phyloP scores from a whole-genome alignment of 2,329 filamentous ascomycete species.

The Graphiopsis chlorocephala region DNA sequence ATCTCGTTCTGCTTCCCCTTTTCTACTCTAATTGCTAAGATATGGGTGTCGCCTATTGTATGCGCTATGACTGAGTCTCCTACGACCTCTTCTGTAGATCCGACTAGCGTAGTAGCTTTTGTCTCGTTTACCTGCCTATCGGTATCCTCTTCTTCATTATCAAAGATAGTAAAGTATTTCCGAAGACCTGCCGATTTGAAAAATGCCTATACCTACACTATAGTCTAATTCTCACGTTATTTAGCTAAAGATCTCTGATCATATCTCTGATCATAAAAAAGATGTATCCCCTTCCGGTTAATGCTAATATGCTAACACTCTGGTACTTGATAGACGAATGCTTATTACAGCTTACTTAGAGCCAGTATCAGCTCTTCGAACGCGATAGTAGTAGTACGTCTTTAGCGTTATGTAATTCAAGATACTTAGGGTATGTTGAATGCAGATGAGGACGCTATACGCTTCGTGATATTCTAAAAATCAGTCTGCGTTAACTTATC shows the following conservation, averaged over 20 bases:
- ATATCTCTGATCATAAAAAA: background rate
- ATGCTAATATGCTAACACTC: background rate
- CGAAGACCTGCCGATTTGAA: background rate
- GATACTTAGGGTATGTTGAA: too few species aligned
- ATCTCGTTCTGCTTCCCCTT: background rate
- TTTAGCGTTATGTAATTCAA: too few species aligned
- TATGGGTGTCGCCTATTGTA: background rate
- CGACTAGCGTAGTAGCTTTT: background rate
- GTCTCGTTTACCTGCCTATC: background rate
- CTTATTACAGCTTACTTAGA: background rate
- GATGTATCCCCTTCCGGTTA: background rate
- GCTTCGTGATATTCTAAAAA: too few species aligned
- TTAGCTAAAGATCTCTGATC: background rate
- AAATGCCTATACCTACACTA: background rate
- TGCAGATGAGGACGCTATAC: too few species aligned
- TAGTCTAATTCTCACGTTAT: background rate
- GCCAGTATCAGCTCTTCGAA: background rate
- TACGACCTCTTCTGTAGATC: background rate
- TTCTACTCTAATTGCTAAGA: background rate
- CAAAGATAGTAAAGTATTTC: background rate
- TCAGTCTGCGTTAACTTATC: too few species aligned
- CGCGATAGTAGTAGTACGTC: too few species aligned
- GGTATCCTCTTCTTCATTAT: background rate
- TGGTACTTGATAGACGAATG: background rate
- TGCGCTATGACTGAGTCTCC: background rate